These are phyloP conservation scores for Apiospora aurea DNA, from an alignment of 2,329 filamentous ascomycete genomes.

Conservation along the genomic window DNA sequence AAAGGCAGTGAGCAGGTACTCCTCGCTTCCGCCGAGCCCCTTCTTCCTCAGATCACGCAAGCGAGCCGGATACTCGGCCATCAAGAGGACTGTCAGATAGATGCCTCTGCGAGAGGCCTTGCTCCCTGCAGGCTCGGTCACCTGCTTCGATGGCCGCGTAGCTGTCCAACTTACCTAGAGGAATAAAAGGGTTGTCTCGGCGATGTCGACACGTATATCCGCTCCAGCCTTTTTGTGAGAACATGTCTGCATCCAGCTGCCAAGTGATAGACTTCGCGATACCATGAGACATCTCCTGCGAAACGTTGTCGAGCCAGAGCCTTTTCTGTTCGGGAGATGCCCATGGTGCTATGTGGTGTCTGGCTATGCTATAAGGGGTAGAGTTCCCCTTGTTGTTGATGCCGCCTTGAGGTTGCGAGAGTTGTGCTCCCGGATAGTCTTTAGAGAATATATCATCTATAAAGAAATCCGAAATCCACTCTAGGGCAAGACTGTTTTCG, in stretches of 20 bases:
- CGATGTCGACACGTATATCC: constrained; percentile 45
- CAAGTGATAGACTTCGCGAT: constrained; percentile 38
- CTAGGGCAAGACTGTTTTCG: constrained; percentile 36
- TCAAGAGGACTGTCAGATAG: constrained; percentile 39
- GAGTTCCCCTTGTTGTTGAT: neutral
- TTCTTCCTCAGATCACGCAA: constrained; percentile 35
- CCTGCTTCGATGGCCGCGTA: constrained; percentile 37
- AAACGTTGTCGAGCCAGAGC: constrained; percentile 35
- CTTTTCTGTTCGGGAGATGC: constrained; percentile 31
- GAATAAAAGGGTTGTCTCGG: constrained; percentile 28
- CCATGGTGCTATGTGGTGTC: constrained; percentile 38
- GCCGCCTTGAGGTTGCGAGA: constrained; percentile 16
- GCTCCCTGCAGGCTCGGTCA: constrained; percentile 32
- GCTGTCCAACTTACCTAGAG: constrained; percentile 35
- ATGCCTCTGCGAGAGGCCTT: constrained; percentile 29
- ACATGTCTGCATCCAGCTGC: constrained; percentile 43
- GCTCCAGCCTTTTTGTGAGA: constrained; percentile 39
- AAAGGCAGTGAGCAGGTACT: constrained; percentile 44
- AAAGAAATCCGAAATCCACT: constrained; percentile 44
- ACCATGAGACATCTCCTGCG: constrained; percentile 30
- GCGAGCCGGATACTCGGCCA: constrained; percentile 40
- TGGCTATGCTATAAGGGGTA: constrained; percentile 35
- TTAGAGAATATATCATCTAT: constrained; percentile 41
- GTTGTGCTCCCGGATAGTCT: constrained; percentile 36
- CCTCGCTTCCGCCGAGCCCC: constrained; percentile 34